A percentile compares a stretch with the other conserved stretches of the same genome.
phyloP scores from a whole-genome alignment of 208 protist genomes.

The Naegleria lovaniensis region DNA sequence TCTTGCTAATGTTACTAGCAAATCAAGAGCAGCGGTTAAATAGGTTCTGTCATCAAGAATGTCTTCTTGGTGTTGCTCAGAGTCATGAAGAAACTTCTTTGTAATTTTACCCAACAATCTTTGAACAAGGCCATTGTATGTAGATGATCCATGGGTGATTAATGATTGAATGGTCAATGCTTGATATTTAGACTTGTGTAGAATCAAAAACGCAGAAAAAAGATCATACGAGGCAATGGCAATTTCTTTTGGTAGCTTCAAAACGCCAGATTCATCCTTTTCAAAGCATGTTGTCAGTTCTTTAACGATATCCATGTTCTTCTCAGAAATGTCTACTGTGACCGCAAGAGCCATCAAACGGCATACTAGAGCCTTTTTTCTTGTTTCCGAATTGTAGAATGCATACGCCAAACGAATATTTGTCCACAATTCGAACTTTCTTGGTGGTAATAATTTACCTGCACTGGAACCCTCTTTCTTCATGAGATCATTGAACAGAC shows the following conservation, averaged over 20 bases:
- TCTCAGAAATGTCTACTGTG: neutral
- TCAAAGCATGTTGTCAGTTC: neutral
- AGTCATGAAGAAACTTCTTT: neutral
- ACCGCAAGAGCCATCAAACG: neutral
- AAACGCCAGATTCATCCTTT: neutral
- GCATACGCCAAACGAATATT: neutral
- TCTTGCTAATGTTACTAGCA: neutral
- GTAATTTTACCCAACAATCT: neutral
- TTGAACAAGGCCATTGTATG: neutral
- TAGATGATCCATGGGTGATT: neutral
- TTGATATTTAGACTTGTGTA: neutral
- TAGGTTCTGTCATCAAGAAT: neutral
- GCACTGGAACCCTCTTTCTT: neutral
- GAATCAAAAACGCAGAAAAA: neutral
- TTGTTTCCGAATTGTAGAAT: neutral
- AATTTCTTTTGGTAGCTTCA: neutral
- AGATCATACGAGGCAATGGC: neutral
- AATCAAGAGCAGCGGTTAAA: neutral
- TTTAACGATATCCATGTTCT: neutral
- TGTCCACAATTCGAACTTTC: neutral
- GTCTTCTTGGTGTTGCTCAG: neutral
- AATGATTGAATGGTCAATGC: neutral
- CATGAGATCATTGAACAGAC: neutral
- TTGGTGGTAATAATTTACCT: neutral
- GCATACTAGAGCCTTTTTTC: neutral